Percentiles rank a stretch among this genome's conserved stretches.
Evolutionary conservation across 176 grass and related monocot species (phyloP).

Genomic region (Bromus sterilis): DNA sequence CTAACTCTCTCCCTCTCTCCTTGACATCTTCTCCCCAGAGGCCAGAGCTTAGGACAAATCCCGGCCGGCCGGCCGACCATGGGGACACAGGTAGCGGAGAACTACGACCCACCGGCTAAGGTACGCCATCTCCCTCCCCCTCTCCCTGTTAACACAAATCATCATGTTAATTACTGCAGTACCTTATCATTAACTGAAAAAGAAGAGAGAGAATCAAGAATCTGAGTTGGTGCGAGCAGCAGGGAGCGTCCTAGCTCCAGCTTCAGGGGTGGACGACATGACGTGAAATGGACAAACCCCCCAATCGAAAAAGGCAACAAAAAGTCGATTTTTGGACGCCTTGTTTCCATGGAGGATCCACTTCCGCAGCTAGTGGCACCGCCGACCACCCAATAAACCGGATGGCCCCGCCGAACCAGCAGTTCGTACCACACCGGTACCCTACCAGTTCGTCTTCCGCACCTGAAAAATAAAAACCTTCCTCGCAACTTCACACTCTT

Average conservation of each 20-base stretch:
- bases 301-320: neutral
- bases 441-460: neutral
- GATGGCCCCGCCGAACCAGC: neutral
- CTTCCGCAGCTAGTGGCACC: neutral
- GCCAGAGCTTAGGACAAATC: neutral
- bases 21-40: too few relatives aligned
- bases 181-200: too few relatives aligned
- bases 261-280: neutral
- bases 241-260: neutral
- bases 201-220: neutral
- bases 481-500: neutral
- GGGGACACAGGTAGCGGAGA: neutral
- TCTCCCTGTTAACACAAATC: neutral
- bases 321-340: constrained; percentile 15
- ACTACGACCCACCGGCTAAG: neutral
- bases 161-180: neutral
- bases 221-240: neutral
- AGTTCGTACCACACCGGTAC: neutral
- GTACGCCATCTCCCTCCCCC: neutral
- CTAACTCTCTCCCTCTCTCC: neutral
- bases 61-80: neutral
- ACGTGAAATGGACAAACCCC: neutral
- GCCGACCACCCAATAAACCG: neutral
- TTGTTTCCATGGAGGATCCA: neutral
- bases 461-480: neutral